Evolutionary conservation across 345 rosid genomes (phyloP), one percentile per base, ranked within the genome.

Genomic region (Abelmoschus esculentus): DNA sequence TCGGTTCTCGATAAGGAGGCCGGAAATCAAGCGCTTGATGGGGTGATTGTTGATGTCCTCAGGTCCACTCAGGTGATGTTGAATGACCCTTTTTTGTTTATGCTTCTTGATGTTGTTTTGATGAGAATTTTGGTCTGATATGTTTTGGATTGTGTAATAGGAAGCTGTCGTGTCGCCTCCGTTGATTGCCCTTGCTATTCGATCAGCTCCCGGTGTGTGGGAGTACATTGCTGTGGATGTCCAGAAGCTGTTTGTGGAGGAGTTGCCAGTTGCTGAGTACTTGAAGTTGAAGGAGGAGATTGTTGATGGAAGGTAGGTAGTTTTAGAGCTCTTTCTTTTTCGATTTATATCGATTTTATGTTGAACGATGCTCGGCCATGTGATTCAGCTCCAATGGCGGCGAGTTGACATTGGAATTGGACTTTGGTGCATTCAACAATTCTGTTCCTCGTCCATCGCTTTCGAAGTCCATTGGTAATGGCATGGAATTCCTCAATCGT

Each of bases 191-290:
- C 85, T 93, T 32, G 98, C 98, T 15, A 88, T 93, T 65, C 88
- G 98, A 15, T 96, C 95, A 36, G 86, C 91, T 71, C 98, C 97
- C 61, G 98, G 98, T 73, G 98, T 93, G 7, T 90, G 98, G 98
- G 95, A 93, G 50, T 85, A 93, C 79, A 62, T 91, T 31, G 83
- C 88, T 69, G 90, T 90, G 70, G 82, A 93, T 69, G 78, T 88
- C 55, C 93, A 90, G 34, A 93, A 86, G n/a, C 96, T 95, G 13
- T 84, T 84, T 3, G 89, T 90, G 14, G 97, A 95, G 81, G 97
- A 91, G 82, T 76, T 95, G 71, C 72, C 36, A 6, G 91, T 85
- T 50, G 72, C 96, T 12, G 93, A 95, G 82, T 95, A 83, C 64
- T 95, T 95, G 47, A 92, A 79, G 49, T 88, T 91, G 80, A 95